Evolutionary conservation across 805 yeast species (phyloP).

Genomic region (Yarrowia divulgata): DNA sequence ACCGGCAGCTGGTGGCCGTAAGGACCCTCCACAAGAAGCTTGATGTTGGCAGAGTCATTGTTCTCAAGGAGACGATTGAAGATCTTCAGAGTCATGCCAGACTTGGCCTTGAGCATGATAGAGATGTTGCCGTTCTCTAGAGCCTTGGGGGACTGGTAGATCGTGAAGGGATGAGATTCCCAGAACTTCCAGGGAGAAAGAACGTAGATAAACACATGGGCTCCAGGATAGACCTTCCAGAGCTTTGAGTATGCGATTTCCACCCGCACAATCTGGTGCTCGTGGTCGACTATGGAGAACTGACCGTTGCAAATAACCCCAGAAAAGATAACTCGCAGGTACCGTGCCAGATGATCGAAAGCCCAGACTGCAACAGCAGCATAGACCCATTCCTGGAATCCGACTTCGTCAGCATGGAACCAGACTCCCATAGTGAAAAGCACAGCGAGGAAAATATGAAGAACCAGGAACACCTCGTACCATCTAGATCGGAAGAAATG

Average conservation of each 20-base stretch:
- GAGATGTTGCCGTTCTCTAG: conserved; percentile 56
- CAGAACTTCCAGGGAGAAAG: conserved; percentile 57
- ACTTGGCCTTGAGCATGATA: conserved; percentile 59
- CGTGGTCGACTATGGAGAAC: conserved; percentile 60
- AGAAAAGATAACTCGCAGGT: conserved; percentile 60
- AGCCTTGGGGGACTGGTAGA: conserved; percentile 45
- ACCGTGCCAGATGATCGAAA: conserved; percentile 67
- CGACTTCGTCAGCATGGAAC: conserved; percentile 60
- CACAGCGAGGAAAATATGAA: conserved; percentile 64
- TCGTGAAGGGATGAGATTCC: conserved; percentile 80
- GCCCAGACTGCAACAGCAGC: conserved; percentile 70
- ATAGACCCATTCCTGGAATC: conserved; percentile 63
- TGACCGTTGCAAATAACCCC: conserved; percentile 59
- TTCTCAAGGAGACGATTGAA: conserved; percentile 49
- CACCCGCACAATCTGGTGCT: conserved; percentile 49
- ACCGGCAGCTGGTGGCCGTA: conserved; percentile 66
- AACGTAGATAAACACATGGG: conserved; percentile 30
- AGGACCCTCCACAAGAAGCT: conserved; percentile 72
- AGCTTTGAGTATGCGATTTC: conserved; percentile 48
- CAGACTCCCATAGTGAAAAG: conserved; percentile 64
- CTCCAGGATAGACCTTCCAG: conserved; percentile 47
- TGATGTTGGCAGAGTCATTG: conserved; percentile 47
- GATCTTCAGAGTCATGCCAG: conserved; percentile 59
- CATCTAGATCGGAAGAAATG: conserved; percentile 56
- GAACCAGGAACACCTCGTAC: conserved; percentile 65